Evolutionary conservation across 495 filamentous ascomycete species (phyloP).

Genomic region (Hypoxylon cercidicola): DNA sequence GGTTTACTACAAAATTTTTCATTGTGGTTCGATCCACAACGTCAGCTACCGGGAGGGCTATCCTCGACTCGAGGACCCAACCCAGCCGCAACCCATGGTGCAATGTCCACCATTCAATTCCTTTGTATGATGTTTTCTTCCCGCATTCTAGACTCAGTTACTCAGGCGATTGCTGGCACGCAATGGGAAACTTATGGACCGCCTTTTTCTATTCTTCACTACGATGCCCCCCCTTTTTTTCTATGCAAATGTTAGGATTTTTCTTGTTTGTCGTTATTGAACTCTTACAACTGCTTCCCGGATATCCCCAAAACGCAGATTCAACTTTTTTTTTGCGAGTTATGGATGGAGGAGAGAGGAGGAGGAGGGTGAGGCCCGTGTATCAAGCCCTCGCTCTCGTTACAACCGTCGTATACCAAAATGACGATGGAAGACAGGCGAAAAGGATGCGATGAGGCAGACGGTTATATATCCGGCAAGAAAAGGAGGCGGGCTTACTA

Average conservation of each 20-base stretch:
- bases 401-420: too few relatives aligned
- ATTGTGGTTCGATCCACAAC: slow-evolving; percentile 28
- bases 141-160: slow-evolving; percentile 33
- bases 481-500: too few relatives aligned
- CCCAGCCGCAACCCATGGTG: slow-evolving; percentile 21
- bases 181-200: slow-evolving; percentile 34
- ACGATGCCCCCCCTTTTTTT: slow-evolving; percentile 23
- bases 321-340: neutral
- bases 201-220: slow-evolving; percentile 13
- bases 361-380: too few relatives aligned
- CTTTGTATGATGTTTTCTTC: slow-evolving; percentile 38
- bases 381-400: too few relatives aligned
- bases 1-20: slow-evolving; percentile 28
- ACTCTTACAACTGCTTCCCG: slow-evolving; percentile 7
- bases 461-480: too few relatives aligned
- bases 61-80: neutral
- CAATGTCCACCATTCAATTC: slow-evolving; percentile 38
- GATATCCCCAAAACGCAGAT: slow-evolving; percentile 26
- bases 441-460: too few relatives aligned
- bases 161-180: slow-evolving; percentile 40
- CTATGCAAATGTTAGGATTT: slow-evolving; percentile 37
- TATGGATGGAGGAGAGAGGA: neutral
- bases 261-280: slow-evolving; percentile 10
- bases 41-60: neutral
- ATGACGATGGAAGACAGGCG: too few relatives aligned